Evolutionary conservation across 2,329 filamentous ascomycete genomes (phyloP).

Genomic region (Fusarium concolor): DNA sequence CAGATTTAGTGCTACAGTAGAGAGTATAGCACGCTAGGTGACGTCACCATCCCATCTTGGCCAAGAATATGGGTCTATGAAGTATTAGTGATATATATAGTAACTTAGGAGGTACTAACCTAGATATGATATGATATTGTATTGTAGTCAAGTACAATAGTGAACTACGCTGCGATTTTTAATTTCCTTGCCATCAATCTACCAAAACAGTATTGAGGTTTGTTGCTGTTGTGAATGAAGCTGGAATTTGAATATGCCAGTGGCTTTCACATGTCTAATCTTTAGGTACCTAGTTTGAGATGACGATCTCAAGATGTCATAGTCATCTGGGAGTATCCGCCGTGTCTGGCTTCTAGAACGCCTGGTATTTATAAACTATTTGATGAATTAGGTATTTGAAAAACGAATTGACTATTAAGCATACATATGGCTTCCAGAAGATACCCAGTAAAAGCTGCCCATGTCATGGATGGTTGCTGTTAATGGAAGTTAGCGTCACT

Average conservation of each 20-base stretch:
- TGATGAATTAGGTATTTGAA: not conserved
- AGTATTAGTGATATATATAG: not conserved
- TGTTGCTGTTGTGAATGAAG: not conserved
- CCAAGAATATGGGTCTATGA: no score
- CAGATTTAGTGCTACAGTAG: slow-evolving; percentile 9
- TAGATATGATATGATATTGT: not conserved
- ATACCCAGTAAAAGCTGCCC: not conserved
- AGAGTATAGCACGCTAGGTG: slow-evolving; percentile 1
- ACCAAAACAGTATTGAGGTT: not conserved
- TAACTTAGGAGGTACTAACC: not conserved
- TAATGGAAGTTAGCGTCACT: slow-evolving; percentile 27
- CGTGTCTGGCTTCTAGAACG: no score
- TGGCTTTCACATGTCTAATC: slow-evolving; percentile 17
- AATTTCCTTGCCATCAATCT: not conserved
- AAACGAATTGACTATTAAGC: not conserved
- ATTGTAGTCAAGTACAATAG: not conserved
- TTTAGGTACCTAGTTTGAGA: not conserved
- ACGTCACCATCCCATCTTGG: slow-evolving; percentile 27
- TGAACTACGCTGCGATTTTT: not conserved
- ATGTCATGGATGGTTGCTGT: slow-evolving; percentile 15
- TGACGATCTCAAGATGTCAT: not conserved
- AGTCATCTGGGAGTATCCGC: not conserved
- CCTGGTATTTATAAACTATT: not conserved
- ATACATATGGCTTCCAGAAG: not conserved
- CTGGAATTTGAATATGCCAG: not conserved